These are phyloP conservation scores for Laburnicola sp. DNA, from an alignment of 2,329 filamentous ascomycete species.

Conservation along the genomic window DNA sequence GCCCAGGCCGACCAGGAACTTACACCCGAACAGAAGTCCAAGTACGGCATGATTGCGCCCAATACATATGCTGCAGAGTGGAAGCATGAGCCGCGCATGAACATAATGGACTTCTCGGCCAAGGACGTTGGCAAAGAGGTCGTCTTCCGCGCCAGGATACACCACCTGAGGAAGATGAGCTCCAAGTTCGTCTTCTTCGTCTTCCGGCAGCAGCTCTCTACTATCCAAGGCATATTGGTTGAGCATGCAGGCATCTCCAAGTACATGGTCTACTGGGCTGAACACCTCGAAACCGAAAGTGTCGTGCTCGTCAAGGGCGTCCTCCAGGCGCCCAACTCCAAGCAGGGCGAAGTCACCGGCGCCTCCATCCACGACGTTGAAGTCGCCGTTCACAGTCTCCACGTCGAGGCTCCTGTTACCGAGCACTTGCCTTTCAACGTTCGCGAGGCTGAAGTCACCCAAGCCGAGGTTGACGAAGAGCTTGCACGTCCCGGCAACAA, in stretches of 20 bases:
- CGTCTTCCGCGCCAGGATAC: conserved; percentile 70
- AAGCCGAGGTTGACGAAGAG: conserved; percentile 58
- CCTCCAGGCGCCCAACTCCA: conserved; percentile 69
- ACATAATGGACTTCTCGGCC: conserved; percentile 56
- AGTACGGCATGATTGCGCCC: conserved; percentile 61
- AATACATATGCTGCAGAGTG: conserved; percentile 61
- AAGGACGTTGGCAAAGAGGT: conserved; percentile 63
- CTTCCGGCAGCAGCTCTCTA: conserved; percentile 79
- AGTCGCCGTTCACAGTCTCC: conserved; percentile 68
- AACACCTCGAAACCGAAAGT: conserved; percentile 77
- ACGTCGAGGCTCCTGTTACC: conserved; percentile 63
- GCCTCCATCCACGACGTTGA: conserved; percentile 77
- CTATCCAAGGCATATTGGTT: conserved; percentile 80
- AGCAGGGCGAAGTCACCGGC: conserved; percentile 69
- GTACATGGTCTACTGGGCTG: conserved; percentile 83
- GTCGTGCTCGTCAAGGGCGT: conserved; percentile 76
- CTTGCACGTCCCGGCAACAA: conserved; percentile 56
- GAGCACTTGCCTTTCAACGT: conserved; percentile 70
- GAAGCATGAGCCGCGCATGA: conserved; percentile 52
- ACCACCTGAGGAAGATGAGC: conserved; percentile 80
- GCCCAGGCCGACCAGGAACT: conserved; percentile 56
- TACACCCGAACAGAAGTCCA: conserved; percentile 61
- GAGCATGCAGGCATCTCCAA: conserved; percentile 65
- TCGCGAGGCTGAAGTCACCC: conserved; percentile 68
- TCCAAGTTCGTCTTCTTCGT: conserved; percentile 82